Conservation (phyloP, 371 early-diverging fungal genomes). For the Saksenaea vasiformis region DNA sequence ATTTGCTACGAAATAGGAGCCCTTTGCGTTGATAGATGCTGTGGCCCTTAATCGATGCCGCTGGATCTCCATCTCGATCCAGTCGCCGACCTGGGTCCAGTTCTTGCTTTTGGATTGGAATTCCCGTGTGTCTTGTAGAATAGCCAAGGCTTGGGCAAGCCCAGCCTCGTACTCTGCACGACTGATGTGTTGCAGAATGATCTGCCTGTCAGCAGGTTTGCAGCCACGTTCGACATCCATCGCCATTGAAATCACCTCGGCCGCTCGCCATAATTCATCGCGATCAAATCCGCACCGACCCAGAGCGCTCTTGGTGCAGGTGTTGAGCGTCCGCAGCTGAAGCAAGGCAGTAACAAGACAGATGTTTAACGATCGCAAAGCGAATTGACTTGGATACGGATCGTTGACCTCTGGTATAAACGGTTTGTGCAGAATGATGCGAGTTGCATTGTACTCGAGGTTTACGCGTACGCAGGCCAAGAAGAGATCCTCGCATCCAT, state of each 20-base stretch:
- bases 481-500: conserved; percentile 32
- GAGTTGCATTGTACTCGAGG: conserved; percentile 41
- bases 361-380: conserved; percentile 33
- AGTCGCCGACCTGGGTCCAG: conserved; percentile 36
- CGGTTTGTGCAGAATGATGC: conserved; percentile 39
- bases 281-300: conserved; percentile 41
- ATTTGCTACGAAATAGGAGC: conserved; percentile 18
- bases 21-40: background rate
- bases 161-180: conserved; percentile 21
- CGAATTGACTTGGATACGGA: conserved; percentile 17
- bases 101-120: conserved; percentile 25
- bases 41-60: conserved; percentile 15
- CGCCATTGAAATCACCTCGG: conserved; percentile 34
- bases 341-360: conserved; percentile 30
- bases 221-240: conserved; percentile 27
- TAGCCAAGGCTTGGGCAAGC: conserved; percentile 18
- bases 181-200: conserved; percentile 21
- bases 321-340: conserved; percentile 31
- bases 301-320: conserved; percentile 20
- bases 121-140: conserved; percentile 28
- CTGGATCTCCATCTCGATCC: conserved; percentile 31
- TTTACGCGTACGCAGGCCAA: conserved; percentile 36
- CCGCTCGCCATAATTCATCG: conserved; percentile 41
- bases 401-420: conserved; percentile 38
- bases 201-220: conserved; percentile 9